phyloP scores from a whole-genome alignment of 2,329 filamentous ascomycete species.

The Alternaria consortialis region DNA sequence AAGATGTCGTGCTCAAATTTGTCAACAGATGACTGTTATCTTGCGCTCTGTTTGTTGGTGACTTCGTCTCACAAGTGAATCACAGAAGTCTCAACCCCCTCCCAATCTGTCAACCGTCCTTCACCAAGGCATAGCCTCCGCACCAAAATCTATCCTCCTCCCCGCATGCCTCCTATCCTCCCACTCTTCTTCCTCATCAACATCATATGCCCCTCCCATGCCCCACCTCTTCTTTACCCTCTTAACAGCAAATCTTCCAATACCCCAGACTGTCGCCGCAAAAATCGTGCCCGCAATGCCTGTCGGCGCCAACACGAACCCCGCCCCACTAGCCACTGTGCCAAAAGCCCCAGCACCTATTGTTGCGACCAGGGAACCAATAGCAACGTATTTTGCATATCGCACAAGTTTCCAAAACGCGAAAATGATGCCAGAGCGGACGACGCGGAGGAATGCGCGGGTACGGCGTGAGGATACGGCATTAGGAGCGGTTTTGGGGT shows the following conservation, averaged over 20 bases:
- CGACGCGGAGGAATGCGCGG: slow-evolving; percentile 49
- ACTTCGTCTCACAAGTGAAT: not conserved
- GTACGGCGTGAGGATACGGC: slow-evolving; percentile 50
- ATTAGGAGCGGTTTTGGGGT: slow-evolving; percentile 41
- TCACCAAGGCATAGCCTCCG: slow-evolving; percentile 37
- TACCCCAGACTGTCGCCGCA: slow-evolving; percentile 51
- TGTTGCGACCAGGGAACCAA: slow-evolving; percentile 52
- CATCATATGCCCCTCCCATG: slow-evolving; percentile 28
- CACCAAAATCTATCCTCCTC: slow-evolving; percentile 22
- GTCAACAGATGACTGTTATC: not conserved
- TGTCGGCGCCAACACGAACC: slow-evolving; percentile 55
- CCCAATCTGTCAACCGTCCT: not conserved
- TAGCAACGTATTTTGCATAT: slow-evolving; percentile 56
- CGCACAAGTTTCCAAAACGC: slow-evolving; percentile 55
- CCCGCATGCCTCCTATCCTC: slow-evolving; percentile 25
- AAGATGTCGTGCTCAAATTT: not conserved
- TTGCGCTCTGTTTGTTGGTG: not conserved
- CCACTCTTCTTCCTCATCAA: slow-evolving; percentile 31
- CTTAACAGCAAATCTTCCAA: slow-evolving; percentile 49
- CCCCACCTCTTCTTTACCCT: slow-evolving; percentile 44
- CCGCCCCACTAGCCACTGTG: slow-evolving; percentile 49
- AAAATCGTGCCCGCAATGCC: slow-evolving; percentile 51
- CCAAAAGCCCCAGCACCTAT: slow-evolving; percentile 51
- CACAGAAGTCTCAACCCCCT: not conserved
- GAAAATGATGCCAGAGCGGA: slow-evolving; percentile 53